Base-by-base conservation (phyloP, 208 protist species). In the Leishmania martiniquensis region DNA sequence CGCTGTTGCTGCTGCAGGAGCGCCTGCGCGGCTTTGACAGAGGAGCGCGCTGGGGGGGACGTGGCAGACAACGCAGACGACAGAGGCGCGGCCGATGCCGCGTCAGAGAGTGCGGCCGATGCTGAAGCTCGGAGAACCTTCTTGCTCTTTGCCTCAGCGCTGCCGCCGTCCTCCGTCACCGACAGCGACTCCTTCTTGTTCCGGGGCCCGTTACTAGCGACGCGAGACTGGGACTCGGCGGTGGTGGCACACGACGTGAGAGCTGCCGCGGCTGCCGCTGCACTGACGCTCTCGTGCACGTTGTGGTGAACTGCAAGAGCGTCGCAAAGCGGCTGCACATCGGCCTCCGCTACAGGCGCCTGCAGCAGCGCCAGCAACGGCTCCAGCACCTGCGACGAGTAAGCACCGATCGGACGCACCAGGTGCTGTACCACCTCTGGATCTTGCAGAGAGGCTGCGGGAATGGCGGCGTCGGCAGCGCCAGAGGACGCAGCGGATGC, bases 371-470 rank as follows among this genome's bases (percentile, higher is more conserved):
- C 66, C 45, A 84, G 62, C 12, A 84, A 39, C 12, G 75, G 63
- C n/a, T 52, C 71, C 45, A 84, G 62, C 37, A 84, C 80, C 4
- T 68, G 70, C 22, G 52, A 45, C 4, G 76, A 67, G 77, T 85
- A 82, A 1, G 77, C 55, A 59, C 76, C 77, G 49, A 85, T 45
- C 7, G 77, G 85, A 6, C 82, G 83, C 47, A 80, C 79, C 25
- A 89, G 82, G 42, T 90, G 57, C 29, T 59, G 60, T 49, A 86
- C 70, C 65, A 74, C 69, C 60, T 77, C 75, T 20, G 91, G 74
- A 37, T 87, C 81, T 72, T 82, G 82, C 37, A 85, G 55, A 57
- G 74, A 66, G 9, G 51, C 32, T 6, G 49, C 60, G 22, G 62
- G 15, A 1, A 73, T 42, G 6, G 59, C 52, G 9, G 66, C 69